Conservation (phyloP, 2,329 filamentous ascomycete genomes). For the Colletotrichum orchidophilum region DNA sequence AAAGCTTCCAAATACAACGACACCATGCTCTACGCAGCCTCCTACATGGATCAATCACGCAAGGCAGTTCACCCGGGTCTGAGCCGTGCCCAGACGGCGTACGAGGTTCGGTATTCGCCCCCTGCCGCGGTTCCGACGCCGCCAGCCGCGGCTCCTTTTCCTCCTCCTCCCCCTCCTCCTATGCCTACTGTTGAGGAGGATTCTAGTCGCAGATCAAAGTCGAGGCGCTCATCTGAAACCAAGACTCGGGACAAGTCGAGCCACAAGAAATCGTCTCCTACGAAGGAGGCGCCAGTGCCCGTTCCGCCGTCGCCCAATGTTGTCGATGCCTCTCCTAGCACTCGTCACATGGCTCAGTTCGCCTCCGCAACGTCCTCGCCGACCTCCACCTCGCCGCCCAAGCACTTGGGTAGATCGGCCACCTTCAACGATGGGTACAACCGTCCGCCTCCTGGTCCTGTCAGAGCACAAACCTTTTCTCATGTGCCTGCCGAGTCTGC, state of each 20-base stretch:
- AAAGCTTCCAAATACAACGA: conserved; percentile 8
- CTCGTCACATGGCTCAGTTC: conserved; percentile 40
- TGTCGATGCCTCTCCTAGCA: conserved; percentile 42
- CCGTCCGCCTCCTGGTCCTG: conserved; percentile 39
- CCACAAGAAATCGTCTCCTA: conserved; percentile 33
- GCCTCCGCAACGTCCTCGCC: conserved; percentile 40
- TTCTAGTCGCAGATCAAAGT: conserved; percentile 31
- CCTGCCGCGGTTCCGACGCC: conserved; percentile 27
- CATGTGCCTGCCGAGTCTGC: conserved; percentile 31
- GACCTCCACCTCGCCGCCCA: conserved; percentile 44
- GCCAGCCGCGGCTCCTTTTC: conserved; percentile 9
- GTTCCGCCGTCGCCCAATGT: conserved; percentile 34
- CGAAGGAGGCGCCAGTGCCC: conserved; percentile 18
- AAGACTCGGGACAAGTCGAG: conserved; percentile 33
- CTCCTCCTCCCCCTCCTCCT: conserved; percentile 20
- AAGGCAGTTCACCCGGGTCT: conserved; percentile 8
- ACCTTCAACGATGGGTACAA: conserved; percentile 45
- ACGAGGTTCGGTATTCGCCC: conserved; percentile 16
- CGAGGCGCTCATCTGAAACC: conserved; percentile 33
- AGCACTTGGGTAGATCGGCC: conserved; percentile 42
- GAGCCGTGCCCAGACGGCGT: conserved; percentile 20
- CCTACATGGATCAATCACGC: conserved; percentile 32
- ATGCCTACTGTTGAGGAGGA: conserved; percentile 28
- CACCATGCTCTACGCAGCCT: conserved; percentile 25
- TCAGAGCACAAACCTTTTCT: conserved; percentile 47